A percentile compares a stretch with the other conserved stretches of the same genome.
Conservation (phyloP, 768 basidiomycete species). For the Russula abietina region DNA sequence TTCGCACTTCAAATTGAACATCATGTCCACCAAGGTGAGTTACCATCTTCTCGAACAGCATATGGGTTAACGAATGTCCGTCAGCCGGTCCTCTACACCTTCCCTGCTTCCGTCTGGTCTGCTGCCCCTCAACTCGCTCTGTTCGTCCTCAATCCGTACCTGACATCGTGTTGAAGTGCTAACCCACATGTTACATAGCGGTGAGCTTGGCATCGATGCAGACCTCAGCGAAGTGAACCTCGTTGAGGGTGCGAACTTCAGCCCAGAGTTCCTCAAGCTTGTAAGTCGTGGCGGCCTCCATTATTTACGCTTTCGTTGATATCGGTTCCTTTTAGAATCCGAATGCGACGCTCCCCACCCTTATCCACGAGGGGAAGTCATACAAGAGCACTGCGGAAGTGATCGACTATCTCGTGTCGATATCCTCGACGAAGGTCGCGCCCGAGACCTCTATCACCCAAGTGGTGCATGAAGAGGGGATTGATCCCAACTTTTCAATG, state of each 20-base stretch:
- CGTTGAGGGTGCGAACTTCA: slow-evolving; percentile 5
- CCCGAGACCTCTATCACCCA: slow-evolving; percentile 35
- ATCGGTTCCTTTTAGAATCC: slow-evolving; percentile 16
- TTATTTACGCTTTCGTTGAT: not conserved
- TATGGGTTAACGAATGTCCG: not conserved
- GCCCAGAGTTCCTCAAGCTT: slow-evolving; percentile 2
- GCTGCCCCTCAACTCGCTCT: not conserved
- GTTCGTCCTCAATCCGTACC: not conserved
- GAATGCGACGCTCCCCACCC: slow-evolving; percentile 14
- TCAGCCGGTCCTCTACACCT: slow-evolving; percentile 11
- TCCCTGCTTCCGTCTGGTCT: not conserved
- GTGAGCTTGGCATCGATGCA: slow-evolving; percentile 11
- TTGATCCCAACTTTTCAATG: slow-evolving; percentile 50
- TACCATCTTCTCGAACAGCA: not conserved
- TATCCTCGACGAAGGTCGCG: slow-evolving; percentile 36
- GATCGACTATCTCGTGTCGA: slow-evolving; percentile 36
- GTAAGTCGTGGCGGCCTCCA: not conserved
- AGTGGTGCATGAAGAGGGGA: slow-evolving; percentile 40
- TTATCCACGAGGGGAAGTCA: slow-evolving; percentile 1
- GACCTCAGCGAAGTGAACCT: not conserved
- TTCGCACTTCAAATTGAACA: too few species aligned
- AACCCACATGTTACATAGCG: not conserved
- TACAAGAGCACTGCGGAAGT: slow-evolving; percentile 41
- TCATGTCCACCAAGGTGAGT: not conserved
- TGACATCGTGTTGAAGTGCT: not conserved